Base-by-base conservation (phyloP, 371 early-diverging fungal species). In the Mortierella sp. region DNA sequence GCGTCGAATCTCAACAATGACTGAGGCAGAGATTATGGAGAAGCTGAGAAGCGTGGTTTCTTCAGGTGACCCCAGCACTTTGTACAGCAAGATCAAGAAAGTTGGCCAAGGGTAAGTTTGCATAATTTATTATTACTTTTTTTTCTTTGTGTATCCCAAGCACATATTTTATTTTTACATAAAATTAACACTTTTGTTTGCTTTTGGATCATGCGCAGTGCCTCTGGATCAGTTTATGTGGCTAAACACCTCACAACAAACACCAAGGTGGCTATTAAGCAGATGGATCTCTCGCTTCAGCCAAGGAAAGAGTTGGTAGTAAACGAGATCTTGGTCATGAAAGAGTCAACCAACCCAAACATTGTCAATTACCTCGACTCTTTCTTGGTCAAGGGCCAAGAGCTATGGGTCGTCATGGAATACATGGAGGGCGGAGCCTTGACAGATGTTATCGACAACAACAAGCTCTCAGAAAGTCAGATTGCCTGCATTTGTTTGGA, bases 331-430 rank as follows among this genome's bases (percentile, higher is more conserved):
- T 75, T 94, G 58, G 95, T 97, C 55, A 97, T 98, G 98, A 95
- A 95, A 84, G 97, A 96, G 84, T 93, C 94, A 16, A 93, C 92
- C 62, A 97, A 98, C 86, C 91, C 94, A 58, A 98, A 98, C 85
- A 96, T 98, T 87, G 97, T 98, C 78, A 96, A 96, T 85, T 98
- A 91, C 83, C 86, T 97, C 39, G 97, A 98, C 84, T 88, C 94
- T 5, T 98, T 93, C 88, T 84, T 98, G 71, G 90, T 96, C 58
- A 90, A 89, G 69, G 87, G 86, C 62, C 85, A 88, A 54, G 98
- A 97, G 43, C 86, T 99, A 63, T 99, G 99, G 99, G 97, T 99
- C 10, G 93, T 99, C 30, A 97, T 99, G 97, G 99, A 99, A 86
- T 97, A 93, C 86, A 99, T 99, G 98, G 97, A 98, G 84, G 98